Conservation (phyloP, 1,284 basidiomycete species). For the Bjerkandera adusta region DNA sequence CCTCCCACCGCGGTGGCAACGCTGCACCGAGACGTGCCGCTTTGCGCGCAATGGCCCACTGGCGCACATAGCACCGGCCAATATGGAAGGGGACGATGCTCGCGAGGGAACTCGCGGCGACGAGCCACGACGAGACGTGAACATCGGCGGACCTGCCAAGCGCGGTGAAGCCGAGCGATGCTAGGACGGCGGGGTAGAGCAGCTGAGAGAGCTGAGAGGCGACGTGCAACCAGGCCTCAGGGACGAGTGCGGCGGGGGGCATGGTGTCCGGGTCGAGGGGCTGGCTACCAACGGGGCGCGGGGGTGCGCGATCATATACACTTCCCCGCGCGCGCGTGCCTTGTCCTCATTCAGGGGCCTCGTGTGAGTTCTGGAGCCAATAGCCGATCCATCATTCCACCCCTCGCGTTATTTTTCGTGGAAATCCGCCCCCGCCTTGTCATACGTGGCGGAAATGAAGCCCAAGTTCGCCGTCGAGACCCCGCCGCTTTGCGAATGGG, state of each 20-base stretch:
- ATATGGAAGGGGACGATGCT: constrained; percentile 8
- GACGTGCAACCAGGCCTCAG: background rate
- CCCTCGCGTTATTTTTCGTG: too few species aligned
- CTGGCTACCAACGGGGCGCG: too few species aligned
- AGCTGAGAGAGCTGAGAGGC: background rate
- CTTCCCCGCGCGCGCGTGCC: too few species aligned
- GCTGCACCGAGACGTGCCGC: constrained; percentile 19
- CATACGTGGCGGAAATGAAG: too few species aligned
- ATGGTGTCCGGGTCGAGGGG: too few species aligned
- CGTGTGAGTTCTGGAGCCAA: too few species aligned
- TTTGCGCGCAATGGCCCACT: constrained; percentile 11
- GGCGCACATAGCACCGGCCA: background rate
- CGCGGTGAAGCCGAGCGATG: background rate
- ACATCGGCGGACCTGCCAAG: background rate
- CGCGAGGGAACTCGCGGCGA: constrained; percentile 1
- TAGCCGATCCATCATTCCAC: too few species aligned
- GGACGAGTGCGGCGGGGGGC: background rate
- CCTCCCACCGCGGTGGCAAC: constrained; percentile 18
- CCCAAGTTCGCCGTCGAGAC: too few species aligned
- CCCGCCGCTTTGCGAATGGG: too few species aligned
- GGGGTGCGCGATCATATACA: too few species aligned
- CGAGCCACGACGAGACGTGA: constrained; percentile 9
- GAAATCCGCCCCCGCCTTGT: too few species aligned
- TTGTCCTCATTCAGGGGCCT: too few species aligned
- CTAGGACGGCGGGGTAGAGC: background rate